These are phyloP conservation scores for Andrographis paniculata DNA, from an alignment of 305 asterid species.

Conservation along the genomic window DNA sequence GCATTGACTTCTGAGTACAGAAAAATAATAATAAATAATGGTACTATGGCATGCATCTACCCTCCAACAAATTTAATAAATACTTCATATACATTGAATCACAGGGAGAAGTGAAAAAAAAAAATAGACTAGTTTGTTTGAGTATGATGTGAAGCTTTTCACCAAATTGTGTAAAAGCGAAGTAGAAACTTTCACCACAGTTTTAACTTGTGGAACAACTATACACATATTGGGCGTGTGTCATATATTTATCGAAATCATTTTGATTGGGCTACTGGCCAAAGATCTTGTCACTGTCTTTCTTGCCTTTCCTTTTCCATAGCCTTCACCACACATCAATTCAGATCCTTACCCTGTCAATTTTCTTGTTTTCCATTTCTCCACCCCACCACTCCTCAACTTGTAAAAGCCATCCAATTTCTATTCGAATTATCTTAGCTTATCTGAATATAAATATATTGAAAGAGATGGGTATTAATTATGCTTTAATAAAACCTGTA, in stretches of 20 bases:
- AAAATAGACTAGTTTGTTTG: slow-evolving; percentile 12
- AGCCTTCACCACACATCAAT: slow-evolving; percentile 18
- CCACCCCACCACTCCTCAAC: slow-evolving; percentile 13
- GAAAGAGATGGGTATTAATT: too few species aligned
- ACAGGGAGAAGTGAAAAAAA: slow-evolving; percentile 14
- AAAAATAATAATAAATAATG: neutral
- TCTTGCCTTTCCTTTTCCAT: slow-evolving; percentile 21
- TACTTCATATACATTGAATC: neutral
- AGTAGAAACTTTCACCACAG: slow-evolving; percentile 24
- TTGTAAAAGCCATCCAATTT: slow-evolving; percentile 8
- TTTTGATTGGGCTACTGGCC: slow-evolving; percentile 22
- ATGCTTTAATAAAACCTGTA: neutral
- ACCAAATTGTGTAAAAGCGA: slow-evolving; percentile 31
- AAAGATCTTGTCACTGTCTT: slow-evolving; percentile 35
- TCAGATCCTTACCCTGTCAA: slow-evolving; percentile 15
- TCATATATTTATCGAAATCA: slow-evolving; percentile 15
- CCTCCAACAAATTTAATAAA: neutral
- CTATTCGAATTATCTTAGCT: too few species aligned
- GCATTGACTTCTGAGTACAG: neutral
- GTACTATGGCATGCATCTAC: neutral
- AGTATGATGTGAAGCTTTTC: slow-evolving; percentile 39
- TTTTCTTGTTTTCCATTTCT: slow-evolving; percentile 11
- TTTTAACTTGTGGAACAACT: slow-evolving; percentile 12
- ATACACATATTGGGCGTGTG: neutral
- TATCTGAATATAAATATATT: too few species aligned